Conservation (phyloP, 2,329 filamentous ascomycete genomes). For the Apiospora aurea region DNA sequence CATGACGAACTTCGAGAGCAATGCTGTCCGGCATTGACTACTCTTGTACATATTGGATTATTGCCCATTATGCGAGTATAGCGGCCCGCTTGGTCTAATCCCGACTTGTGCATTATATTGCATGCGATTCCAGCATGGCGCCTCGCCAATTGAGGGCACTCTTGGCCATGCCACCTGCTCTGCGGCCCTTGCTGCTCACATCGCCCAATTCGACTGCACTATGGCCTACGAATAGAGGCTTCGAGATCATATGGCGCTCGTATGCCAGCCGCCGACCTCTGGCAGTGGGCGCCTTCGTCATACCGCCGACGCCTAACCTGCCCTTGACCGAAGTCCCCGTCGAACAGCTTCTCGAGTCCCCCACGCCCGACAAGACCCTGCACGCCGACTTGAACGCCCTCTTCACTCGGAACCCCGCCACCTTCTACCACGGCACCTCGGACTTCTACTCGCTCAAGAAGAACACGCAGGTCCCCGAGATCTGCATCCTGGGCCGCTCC, state of each 20-base stretch:
- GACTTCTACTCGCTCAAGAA: slow-evolving; percentile 55
- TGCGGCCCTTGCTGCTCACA: slow-evolving; percentile 36
- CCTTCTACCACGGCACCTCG: slow-evolving; percentile 37
- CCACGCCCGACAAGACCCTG: slow-evolving; percentile 34
- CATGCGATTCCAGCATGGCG: slow-evolving; percentile 29
- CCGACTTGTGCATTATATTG: not conserved
- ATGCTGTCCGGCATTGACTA: not conserved
- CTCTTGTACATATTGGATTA: not conserved
- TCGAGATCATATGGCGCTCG: slow-evolving; percentile 4
- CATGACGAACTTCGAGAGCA: not conserved
- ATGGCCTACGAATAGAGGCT: not conserved
- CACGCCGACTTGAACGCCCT: slow-evolving; percentile 34
- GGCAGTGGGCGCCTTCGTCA: slow-evolving; percentile 38
- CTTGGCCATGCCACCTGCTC: slow-evolving; percentile 37
- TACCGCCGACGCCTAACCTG: slow-evolving; percentile 38
- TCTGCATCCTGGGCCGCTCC: slow-evolving; percentile 84
- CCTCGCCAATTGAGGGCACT: slow-evolving; percentile 34
- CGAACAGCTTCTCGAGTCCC: slow-evolving; percentile 42
- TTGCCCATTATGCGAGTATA: not conserved
- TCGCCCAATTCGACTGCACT: slow-evolving; percentile 25
- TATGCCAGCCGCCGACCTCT: slow-evolving; percentile 30
- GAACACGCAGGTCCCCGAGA: slow-evolving; percentile 63
- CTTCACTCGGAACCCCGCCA: slow-evolving; percentile 38
- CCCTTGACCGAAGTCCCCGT: slow-evolving; percentile 37
- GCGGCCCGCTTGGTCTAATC: not conserved